These are phyloP conservation scores for Musa beccarii DNA, from an alignment of 176 grass and related monocot genomes.

Conservation along the genomic window DNA sequence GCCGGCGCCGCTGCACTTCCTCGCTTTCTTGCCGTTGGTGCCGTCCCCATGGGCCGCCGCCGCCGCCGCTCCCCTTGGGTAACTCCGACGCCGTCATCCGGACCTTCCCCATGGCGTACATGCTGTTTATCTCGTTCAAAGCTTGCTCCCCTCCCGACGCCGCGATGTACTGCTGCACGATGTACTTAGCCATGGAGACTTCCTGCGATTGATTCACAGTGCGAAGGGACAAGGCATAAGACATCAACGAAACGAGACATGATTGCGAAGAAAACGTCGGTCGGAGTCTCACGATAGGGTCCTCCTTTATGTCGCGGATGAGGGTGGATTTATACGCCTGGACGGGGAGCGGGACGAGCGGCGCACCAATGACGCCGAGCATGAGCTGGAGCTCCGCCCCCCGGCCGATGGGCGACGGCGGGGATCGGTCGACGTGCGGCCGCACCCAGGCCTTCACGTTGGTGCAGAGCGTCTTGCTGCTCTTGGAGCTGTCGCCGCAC, in stretches of 20 bases:
- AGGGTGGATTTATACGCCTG: constrained; percentile 56
- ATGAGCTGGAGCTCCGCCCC: constrained; percentile 86
- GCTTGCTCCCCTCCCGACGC: constrained; percentile 91
- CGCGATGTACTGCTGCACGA: constrained; percentile 95
- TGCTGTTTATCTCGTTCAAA: constrained; percentile 66
- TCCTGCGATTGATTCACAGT: constrained; percentile 34
- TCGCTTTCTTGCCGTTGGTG: constrained; percentile 26
- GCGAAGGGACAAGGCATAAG: background rate
- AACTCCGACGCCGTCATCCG: constrained; percentile 79
- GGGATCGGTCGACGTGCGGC: constrained; percentile 35
- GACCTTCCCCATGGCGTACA: constrained; percentile 94
- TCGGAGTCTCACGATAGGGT: constrained; percentile 52
- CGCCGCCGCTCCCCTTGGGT: constrained; percentile 36
- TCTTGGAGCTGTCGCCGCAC: constrained; percentile 29
- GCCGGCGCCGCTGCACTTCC: constrained; percentile 18
- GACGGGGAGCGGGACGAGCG: constrained; percentile 82
- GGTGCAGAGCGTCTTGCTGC: constrained; percentile 34
- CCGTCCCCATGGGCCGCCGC: background rate
- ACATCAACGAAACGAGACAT: background rate
- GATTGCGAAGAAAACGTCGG: background rate
- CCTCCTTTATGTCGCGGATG: constrained; percentile 58
- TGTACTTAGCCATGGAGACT: constrained; percentile 86
- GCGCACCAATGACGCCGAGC: constrained; percentile 93
- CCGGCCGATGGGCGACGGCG: constrained; percentile 48
- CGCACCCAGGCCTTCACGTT: constrained; percentile 89